Evolutionary conservation across 345 rosid species (phyloP).

Genomic region (Sapria himalayana): DNA sequence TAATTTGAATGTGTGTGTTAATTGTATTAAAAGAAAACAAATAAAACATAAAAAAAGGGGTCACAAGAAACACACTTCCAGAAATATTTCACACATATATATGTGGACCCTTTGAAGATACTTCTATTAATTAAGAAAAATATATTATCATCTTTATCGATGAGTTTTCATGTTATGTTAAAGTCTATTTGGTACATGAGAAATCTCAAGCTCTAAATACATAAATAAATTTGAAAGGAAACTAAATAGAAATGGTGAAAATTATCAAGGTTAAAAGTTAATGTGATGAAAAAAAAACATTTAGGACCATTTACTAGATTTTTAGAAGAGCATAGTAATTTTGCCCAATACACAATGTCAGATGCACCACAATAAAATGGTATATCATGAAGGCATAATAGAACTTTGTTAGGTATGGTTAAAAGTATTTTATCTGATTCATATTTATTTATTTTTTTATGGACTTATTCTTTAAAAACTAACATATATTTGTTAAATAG

Average conservation of each 20-base stretch:
- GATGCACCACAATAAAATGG: too few relatives aligned
- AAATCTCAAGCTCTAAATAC: conserved; percentile 4
- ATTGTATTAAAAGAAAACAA: neutral
- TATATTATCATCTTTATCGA: conserved; percentile 6
- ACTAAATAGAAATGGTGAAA: conserved; percentile 10
- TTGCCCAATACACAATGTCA: neutral
- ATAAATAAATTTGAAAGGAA: conserved; percentile 4
- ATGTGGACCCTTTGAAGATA: conserved; percentile 1
- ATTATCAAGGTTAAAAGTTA: neutral
- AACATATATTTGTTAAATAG: neutral
- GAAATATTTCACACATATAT: conserved; percentile 3
- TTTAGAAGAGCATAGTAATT: neutral
- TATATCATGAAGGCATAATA: neutral
- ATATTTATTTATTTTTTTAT: neutral
- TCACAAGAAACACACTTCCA: conserved; percentile 1
- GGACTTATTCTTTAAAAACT: conserved; percentile 1
- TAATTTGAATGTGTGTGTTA: neutral
- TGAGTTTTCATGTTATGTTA: conserved; percentile 7
- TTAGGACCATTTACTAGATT: neutral
- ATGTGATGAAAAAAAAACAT: neutral
- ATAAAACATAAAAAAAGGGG: neutral
- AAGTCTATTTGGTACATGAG: conserved; percentile 5
- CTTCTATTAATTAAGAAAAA: neutral
- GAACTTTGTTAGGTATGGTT: neutral
- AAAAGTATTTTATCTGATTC: neutral